A percentile compares a stretch with the other conserved stretches of the same genome.
Evolutionary conservation across 257 asterid species (phyloP).

Genomic region (Petrea volubilis): DNA sequence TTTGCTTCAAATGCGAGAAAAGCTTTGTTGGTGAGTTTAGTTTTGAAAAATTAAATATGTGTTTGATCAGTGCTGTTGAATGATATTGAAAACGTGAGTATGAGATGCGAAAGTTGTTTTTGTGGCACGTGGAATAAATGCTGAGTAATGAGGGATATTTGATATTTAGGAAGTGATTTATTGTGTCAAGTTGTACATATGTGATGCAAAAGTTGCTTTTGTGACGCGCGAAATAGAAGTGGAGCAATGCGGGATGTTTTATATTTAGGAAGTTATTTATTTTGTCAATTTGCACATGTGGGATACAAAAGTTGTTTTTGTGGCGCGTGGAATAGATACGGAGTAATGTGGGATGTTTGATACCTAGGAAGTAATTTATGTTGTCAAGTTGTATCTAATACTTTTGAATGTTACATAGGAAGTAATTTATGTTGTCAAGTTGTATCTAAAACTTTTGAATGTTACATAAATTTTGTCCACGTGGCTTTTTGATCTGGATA

Average conservation of each 20-base stretch:
- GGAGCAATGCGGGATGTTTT: too few species aligned
- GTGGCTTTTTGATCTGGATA: conserved; percentile 10
- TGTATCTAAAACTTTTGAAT: not conserved
- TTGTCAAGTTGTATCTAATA: conserved; percentile 2
- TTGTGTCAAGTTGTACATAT: not conserved
- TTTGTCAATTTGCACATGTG: not conserved
- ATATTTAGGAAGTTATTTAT: too few species aligned
- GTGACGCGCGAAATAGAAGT: too few species aligned
- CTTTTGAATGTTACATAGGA: conserved; percentile 3
- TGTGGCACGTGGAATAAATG: not conserved
- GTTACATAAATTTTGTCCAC: conserved; percentile 6
- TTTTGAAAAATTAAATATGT: not conserved
- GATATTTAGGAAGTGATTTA: not conserved
- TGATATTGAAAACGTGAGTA: not conserved
- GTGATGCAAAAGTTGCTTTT: too few species aligned
- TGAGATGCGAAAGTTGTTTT: not conserved
- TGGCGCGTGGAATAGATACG: conserved; percentile 15
- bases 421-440: not conserved
- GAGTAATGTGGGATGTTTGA: conserved; percentile 19
- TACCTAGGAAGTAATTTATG: conserved; percentile 2
- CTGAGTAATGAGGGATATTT: not conserved
- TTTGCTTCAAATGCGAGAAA: conserved; percentile 16
- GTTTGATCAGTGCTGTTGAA: conserved; percentile 13
- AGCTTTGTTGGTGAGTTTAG: conserved; percentile 16
- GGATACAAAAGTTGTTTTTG: not conserved